These are phyloP conservation scores for Mucor circinelloides DNA, from an alignment of 371 early-diverging fungal genomes.

Conservation along the genomic window DNA sequence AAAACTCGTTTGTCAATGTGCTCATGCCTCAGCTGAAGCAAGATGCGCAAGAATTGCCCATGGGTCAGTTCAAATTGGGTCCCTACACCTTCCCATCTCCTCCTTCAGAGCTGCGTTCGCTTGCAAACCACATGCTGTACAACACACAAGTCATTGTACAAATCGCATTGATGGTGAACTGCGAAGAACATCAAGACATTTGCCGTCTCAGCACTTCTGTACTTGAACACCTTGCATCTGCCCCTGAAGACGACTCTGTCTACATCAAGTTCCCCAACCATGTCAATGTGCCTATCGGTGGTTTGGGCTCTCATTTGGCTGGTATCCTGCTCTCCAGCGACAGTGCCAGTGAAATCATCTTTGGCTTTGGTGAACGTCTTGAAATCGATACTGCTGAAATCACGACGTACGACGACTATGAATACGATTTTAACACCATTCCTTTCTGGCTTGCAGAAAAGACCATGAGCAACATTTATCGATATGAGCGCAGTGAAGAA, in stretches of 20 bases:
- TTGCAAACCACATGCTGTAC: slow-evolving; percentile 78
- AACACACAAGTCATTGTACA: slow-evolving; percentile 67
- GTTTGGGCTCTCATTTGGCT: slow-evolving; percentile 69
- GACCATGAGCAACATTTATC: slow-evolving; percentile 18
- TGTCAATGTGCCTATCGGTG: slow-evolving; percentile 33
- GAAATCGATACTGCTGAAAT: slow-evolving; percentile 55
- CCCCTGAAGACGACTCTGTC: slow-evolving; percentile 10
- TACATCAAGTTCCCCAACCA: slow-evolving; percentile 7
- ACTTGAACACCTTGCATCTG: slow-evolving; percentile 58
- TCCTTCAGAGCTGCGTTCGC: slow-evolving; percentile 55
- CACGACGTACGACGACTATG: slow-evolving; percentile 34
- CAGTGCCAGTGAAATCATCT: slow-evolving; percentile 65
- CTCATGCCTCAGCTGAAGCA: slow-evolving; percentile 59
- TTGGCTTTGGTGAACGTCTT: slow-evolving; percentile 75
- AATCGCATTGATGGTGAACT: slow-evolving; percentile 69
- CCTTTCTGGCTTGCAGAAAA: slow-evolving; percentile 37
- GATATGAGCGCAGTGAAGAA: neutral
- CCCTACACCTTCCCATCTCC: slow-evolving; percentile 20
- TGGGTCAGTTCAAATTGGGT: slow-evolving; percentile 22
- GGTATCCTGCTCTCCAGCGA: slow-evolving; percentile 63
- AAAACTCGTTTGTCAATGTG: slow-evolving; percentile 68
- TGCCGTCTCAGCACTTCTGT: slow-evolving; percentile 70
- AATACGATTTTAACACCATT: slow-evolving; percentile 36
- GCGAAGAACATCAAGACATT: slow-evolving; percentile 59
- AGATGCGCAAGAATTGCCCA: slow-evolving; percentile 7